Conservation (phyloP, 352 stramenopile species). For the Globisporangium mamillatum region DNA sequence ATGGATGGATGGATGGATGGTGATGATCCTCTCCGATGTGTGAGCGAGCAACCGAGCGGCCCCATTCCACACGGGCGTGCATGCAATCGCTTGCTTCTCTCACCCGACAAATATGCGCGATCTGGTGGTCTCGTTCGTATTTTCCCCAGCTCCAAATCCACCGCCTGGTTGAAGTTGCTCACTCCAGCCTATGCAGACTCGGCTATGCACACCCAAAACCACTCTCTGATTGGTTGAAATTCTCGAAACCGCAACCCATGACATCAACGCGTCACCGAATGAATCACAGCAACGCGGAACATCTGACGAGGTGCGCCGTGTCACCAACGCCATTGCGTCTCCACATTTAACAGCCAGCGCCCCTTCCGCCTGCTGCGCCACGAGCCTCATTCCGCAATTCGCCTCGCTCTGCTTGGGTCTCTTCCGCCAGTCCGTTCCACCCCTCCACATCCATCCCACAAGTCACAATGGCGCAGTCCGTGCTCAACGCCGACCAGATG, state of each 20-base stretch:
- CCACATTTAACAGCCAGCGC: constrained; percentile 6
- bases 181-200: too few species aligned
- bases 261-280: constrained; percentile 19
- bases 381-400: constrained; percentile 21
- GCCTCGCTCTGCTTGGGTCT: constrained; percentile 18
- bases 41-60: background rate
- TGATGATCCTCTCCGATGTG: background rate
- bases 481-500: constrained; percentile 46
- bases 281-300: background rate
- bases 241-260: background rate
- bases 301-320: constrained; percentile 5
- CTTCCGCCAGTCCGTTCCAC: background rate
- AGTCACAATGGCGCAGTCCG: constrained; percentile 31
- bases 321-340: constrained; percentile 1
- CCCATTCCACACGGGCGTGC: background rate
- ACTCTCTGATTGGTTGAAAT: constrained; percentile 10
- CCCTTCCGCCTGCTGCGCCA: background rate
- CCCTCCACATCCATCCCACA: background rate
- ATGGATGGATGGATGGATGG: background rate
- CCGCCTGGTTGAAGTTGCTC: constrained; percentile 18
- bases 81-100: background rate
- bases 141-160: background rate
- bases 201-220: too few species aligned
- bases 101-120: constrained; percentile 1
- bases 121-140: background rate